Evolutionary conservation across 208 protist genomes (phyloP), one percentile per base, ranked within the genome.

Genomic region (Trypanosoma vivax): DNA sequence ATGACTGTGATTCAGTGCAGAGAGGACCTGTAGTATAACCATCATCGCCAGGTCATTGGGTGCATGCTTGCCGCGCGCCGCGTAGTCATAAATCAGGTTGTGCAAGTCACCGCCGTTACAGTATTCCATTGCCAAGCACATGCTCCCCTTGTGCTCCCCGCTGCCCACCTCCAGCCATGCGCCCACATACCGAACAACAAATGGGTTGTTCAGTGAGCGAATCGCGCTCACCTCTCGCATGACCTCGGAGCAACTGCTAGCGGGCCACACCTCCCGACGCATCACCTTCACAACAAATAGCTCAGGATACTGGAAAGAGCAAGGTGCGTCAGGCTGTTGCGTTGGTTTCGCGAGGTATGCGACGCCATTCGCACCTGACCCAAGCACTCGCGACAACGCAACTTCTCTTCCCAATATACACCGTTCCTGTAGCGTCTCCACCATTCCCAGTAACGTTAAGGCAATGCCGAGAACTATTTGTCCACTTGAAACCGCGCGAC

Each of bases 1-100:
- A 67, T 96, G 90, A 46, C 65, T 80, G 71, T 89, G 94, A 63
- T 94, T 86, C 24, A 96, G 68, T 0, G 84, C 91, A 9, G 82
- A 82, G 33, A 89, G 72, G 7, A 94, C 72, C 34, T 95, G 81
- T 23, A 74, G 59, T 71, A 95, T 92, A 23, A 90, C 70, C 35
- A 68, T 59, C 34, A 85, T 66, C 18, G 91, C 64, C 34, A 83
- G 27, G 7, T 77, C 70, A 19, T 70, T 48, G 9, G 79, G 59
- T 11, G 76, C 50, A n/a, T 55, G 45, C 43, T 58, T 38, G 7
- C 51, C 39, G 7, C 41, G 25, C 16, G 47, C 31, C 1, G 47
- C 33, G 21, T 65, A 76, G 7, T 65, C 29, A n/a, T 38, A 31
- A 39, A 96, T 87, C 23, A 88, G 49, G 10, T 34, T n/a, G 23